Evolutionary conservation across 2,329 filamentous ascomycete species (phyloP).

Genomic region (Neocucurbitaria cava): DNA sequence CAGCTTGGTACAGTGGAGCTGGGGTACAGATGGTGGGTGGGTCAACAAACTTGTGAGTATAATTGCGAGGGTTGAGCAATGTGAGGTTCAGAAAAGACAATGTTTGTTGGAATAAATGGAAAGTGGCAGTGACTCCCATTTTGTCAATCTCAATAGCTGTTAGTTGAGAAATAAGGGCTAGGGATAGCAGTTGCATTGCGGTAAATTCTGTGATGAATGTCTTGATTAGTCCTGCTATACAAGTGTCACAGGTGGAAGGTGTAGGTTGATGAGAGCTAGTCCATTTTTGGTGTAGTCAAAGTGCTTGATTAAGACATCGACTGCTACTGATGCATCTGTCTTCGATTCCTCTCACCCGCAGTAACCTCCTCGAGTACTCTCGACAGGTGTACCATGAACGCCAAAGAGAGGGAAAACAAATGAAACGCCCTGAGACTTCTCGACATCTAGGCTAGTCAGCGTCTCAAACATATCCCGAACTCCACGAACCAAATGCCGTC

Average conservation of each 20-base stretch:
- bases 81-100: too few species aligned
- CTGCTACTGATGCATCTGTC: background rate
- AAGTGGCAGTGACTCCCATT: background rate
- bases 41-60: too few species aligned
- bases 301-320: too few species aligned
- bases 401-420: background rate
- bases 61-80: too few species aligned
- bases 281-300: too few species aligned
- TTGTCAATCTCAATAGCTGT: background rate
- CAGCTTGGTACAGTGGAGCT: too few species aligned
- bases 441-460: background rate
- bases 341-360: background rate
- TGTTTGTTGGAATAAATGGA: too few species aligned
- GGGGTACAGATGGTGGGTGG: too few species aligned
- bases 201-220: too few species aligned
- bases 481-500: too few species aligned
- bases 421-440: background rate
- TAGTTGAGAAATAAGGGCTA: background rate
- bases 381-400: background rate
- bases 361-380: background rate
- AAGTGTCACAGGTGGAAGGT: too few species aligned
- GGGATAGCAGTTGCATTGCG: background rate
- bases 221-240: too few species aligned
- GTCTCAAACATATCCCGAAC: background rate
- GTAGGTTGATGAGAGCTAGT: background rate